Conservation (phyloP, 768 basidiomycete species). For the Butyriboletus loyo region DNA sequence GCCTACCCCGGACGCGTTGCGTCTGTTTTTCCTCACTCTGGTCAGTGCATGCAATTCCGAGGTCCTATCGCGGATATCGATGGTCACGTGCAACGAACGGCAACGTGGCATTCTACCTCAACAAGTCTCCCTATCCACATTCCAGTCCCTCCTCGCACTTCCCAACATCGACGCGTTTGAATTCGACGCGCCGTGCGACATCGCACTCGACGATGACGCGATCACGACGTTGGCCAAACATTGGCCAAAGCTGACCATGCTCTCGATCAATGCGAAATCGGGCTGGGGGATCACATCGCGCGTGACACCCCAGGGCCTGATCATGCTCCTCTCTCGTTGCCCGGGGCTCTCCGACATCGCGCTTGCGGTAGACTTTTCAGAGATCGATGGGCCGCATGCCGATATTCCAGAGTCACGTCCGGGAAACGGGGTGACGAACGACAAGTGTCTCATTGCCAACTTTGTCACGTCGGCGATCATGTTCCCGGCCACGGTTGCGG, state of each 20-base stretch:
- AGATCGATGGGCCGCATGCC: conserved; percentile 6
- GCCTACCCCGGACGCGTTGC: conserved; percentile 18
- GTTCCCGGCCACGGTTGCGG: conserved; percentile 17
- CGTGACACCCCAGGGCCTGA: conserved; percentile 23
- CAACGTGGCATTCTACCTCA: neutral
- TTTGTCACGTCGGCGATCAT: conserved; percentile 23
- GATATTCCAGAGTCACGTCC: neutral
- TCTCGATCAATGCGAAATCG: conserved; percentile 15
- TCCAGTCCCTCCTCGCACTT: conserved; percentile 18
- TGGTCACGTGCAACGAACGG: conserved; percentile 4
- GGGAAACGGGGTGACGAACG: conserved; percentile 10
- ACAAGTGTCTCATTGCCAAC: conserved; percentile 5
- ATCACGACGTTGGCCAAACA: conserved; percentile 16
- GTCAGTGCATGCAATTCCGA: conserved; percentile 9
- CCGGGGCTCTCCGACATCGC: conserved; percentile 7
- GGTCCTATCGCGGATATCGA: conserved; percentile 5
- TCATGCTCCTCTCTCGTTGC: conserved; percentile 17
- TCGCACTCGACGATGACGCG: conserved; percentile 20
- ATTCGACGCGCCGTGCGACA: conserved; percentile 19
- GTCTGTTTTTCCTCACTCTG: conserved; percentile 21
- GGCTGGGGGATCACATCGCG: conserved; percentile 20
- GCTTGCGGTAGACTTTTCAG: conserved; percentile 21
- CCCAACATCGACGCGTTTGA: conserved; percentile 9
- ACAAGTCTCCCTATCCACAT: conserved; percentile 12
- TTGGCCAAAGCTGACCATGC: conserved; percentile 16